A percentile compares a stretch with the other conserved stretches of the same genome.
Evolutionary conservation across 2,329 filamentous ascomycete genomes (phyloP).

Genomic region (Drechslerella dactyloides): DNA sequence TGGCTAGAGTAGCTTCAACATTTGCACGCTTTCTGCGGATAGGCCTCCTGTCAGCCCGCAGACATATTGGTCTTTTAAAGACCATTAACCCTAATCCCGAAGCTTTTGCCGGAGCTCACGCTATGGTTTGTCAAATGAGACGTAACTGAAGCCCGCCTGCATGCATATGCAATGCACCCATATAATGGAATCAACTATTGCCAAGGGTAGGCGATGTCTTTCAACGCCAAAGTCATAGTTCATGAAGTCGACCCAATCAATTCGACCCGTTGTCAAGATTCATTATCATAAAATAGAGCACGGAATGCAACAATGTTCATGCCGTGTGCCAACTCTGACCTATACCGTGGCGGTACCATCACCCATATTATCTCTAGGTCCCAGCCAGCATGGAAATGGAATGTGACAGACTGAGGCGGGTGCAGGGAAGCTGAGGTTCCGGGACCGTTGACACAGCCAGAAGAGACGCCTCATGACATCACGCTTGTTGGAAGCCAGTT

Average conservation of each 20-base stretch:
- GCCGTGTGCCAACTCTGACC: background rate
- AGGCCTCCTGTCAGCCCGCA: too few species aligned
- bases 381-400: background rate
- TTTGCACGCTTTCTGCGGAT: too few species aligned
- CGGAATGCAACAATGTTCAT: background rate
- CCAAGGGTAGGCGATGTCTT: too few species aligned
- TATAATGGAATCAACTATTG: too few species aligned
- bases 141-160: too few species aligned
- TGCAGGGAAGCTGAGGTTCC: background rate
- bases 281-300: background rate
- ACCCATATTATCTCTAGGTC: background rate
- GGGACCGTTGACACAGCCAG: too few species aligned
- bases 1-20: too few species aligned
- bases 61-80: too few species aligned
- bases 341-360: background rate
- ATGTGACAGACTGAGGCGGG: background rate
- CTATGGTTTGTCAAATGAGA: too few species aligned
- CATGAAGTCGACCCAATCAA: background rate
- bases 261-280: background rate
- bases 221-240: background rate
- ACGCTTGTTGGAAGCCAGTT: conserved; percentile 13
- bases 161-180: too few species aligned
- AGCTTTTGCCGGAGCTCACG: too few species aligned
- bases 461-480: background rate
- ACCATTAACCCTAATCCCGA: too few species aligned